A percentile compares a stretch with the other conserved stretches of the same genome.
These are phyloP conservation scores for Vitis hybrid DNA, from an alignment of 177 flowering plant species.

Conservation along the genomic window DNA sequence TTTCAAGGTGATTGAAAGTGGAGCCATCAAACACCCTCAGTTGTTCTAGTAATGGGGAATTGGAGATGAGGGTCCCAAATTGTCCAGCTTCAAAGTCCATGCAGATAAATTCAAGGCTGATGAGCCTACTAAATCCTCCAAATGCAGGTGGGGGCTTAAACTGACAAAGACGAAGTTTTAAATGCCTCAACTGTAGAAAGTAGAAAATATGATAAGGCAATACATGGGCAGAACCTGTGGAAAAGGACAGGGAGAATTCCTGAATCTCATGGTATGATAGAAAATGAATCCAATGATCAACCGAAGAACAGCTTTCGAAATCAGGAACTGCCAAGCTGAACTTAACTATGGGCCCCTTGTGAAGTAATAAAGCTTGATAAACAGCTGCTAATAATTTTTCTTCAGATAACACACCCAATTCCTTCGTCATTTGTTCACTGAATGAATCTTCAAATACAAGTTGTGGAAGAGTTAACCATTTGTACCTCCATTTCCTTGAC, in stretches of 20 bases:
- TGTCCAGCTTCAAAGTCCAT: no score
- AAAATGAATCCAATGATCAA: slow-evolving; percentile 11
- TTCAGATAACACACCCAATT: no score
- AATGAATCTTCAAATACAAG: slow-evolving; percentile 4
- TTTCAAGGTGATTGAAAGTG: no score
- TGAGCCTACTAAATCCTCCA: slow-evolving; percentile 18
- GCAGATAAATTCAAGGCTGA: slow-evolving; percentile 4
- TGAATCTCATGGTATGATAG: slow-evolving; percentile 11
- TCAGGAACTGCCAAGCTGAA: slow-evolving; percentile 11
- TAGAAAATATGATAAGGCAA: slow-evolving; percentile 9
- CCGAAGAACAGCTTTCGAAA: slow-evolving; percentile 10
- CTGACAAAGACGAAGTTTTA: slow-evolving; percentile 9
- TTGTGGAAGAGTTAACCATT: slow-evolving; percentile 19
- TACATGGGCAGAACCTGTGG: not conserved
- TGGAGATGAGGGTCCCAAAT: no score
- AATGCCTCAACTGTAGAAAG: slow-evolving; percentile 10
- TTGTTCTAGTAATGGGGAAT: no score
- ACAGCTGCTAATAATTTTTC: not conserved
- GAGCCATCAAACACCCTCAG: no score
- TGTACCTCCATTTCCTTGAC: slow-evolving; percentile 28
- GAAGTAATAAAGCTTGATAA: slow-evolving; percentile 11
- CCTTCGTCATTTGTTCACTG: no score
- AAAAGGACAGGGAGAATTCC: slow-evolving; percentile 13
- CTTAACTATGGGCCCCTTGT: slow-evolving; percentile 17
- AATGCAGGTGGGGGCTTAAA: slow-evolving; percentile 15